Base-by-base conservation (phyloP, 75 land plant species). In the Azolla pinnata region DNA sequence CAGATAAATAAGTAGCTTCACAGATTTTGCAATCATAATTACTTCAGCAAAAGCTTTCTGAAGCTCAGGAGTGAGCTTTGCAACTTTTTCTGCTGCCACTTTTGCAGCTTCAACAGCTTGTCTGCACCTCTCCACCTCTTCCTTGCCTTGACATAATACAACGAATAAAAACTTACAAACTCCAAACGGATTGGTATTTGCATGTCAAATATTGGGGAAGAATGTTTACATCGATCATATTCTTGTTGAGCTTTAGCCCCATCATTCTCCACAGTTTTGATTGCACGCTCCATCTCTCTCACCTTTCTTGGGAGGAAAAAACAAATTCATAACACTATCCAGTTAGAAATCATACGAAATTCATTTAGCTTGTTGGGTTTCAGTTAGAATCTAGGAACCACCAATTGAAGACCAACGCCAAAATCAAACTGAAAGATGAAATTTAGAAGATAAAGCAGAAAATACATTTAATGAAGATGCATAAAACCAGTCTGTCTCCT, bases 41-140 rank as follows among this genome's bases (percentile, higher is more conserved):
- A 92, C 98, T 84, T 83, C 74, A 29, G 61, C 71, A 71, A 93
- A 93, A 53, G 59, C 82, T 25, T 64, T 67, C 26, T 67, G 76
- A 50, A 93, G 77, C 54, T 79, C 83, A 34, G 81, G 73, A 51
- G 96, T 89, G 25, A 89, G 71, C 61, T 60, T 33, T 17, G 87
- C 90, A 61, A 88, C 59, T 45, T 79, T 75, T 79, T 93, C 96
- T 35, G 98, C 96, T 44, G 52, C 56, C 38, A 51, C 56, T 73
- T 85, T 88, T 18, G 84, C 88, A 33, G 40, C 61, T 30, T 51
- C 53, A 1, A 93, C 70, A 31, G 71, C 65, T 2, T 62, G 34
- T 33, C 69, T 70, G 50, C 64, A 78, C 49, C 53, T 30, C 30
- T 75, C 81, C 33, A 75, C 71, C 19, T 76, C 81, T 35, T 59